Evolutionary conservation across 345 rosid genomes (phyloP), one percentile per base, ranked within the genome.

Genomic region (Eucalyptus curtisii): DNA sequence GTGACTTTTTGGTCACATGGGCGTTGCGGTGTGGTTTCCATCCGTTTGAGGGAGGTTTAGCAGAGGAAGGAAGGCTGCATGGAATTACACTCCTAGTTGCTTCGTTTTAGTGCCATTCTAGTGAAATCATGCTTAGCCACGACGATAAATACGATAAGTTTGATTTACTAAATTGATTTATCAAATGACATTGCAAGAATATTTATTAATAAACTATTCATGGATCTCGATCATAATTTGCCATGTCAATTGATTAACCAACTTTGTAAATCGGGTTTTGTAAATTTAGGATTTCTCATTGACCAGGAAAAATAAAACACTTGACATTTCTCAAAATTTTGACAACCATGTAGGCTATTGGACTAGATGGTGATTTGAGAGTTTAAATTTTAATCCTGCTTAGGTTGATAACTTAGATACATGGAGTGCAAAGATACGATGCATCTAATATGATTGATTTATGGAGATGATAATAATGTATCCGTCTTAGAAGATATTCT

Each of bases 181-280:
- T 40, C 14, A 10, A 10, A 40, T 76, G 27, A 76, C 2, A 4
- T 2, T 10, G 2, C 8, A 6, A 3, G 1, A 15, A 22, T 44
- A 20, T 76, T 76, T 40, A 37, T 20, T 10, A 3, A 13, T 3
- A 0, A 76, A 1, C 7, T 5, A 76, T 1, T 2, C 33, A 17
- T 37, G 13, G 13, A 42, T 17, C 16, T 40, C 15, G 16, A 10
- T 20, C 1, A 76, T 11, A 6, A 7, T 10, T 7, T 10, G 1
- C 3, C 15, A 76, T 40, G 14, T 76, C 25, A 20, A 10, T 2
- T 19, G 4, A 37, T 19, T 11, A 5, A 19, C 5, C 2, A 4
- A 37, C 25, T 37, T 10, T 37, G 7, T 19, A 71, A 71, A 37
- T 71, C 5, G 8, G 27, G 4, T 12, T 76, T 20, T 20, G 8